Conservation (phyloP, 805 yeast genomes). For the Candida dendrica region DNA sequence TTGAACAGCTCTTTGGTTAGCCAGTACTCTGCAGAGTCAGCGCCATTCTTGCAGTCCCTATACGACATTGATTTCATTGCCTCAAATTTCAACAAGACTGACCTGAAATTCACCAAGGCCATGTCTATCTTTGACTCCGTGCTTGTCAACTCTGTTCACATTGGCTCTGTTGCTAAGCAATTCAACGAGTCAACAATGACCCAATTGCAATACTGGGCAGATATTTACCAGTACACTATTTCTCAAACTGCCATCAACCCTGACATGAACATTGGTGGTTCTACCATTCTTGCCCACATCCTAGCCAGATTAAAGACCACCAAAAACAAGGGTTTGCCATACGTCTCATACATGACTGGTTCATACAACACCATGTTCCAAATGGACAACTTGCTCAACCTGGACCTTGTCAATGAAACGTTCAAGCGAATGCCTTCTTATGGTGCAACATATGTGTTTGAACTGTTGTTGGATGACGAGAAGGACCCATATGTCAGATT, state of each 20-base stretch:
- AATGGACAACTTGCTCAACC: constrained; percentile 27
- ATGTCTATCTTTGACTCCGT: constrained; percentile 34
- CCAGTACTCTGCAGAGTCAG: constrained; percentile 24
- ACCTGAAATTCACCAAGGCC: constrained; percentile 32
- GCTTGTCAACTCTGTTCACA: constrained; percentile 34
- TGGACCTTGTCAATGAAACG: constrained; percentile 24
- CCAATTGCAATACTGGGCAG: constrained; percentile 30
- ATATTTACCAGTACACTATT: constrained; percentile 31
- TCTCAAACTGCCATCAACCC: constrained; percentile 18
- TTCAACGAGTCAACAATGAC: constrained; percentile 25
- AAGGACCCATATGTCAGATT: constrained; percentile 30
- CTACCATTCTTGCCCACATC: constrained; percentile 30
- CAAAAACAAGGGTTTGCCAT: constrained; percentile 26
- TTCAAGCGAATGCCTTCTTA: constrained; percentile 43
- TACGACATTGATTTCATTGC: constrained; percentile 2
- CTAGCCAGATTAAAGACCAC: constrained; percentile 29
- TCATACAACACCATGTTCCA: constrained; percentile 39
- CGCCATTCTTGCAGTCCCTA: constrained; percentile 31
- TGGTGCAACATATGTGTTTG: constrained; percentile 39
- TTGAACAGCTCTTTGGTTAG: constrained; percentile 23
- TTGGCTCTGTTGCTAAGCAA: constrained; percentile 26
- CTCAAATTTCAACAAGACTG: constrained; percentile 16
- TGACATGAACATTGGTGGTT: constrained; percentile 35
- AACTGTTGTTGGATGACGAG: constrained; percentile 24
- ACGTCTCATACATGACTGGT: constrained; percentile 36